A percentile compares a stretch with the other conserved stretches of the same genome.
phyloP scores from a whole-genome alignment of 768 basidiomycete genomes.

The Rhodotorula paludigena region DNA sequence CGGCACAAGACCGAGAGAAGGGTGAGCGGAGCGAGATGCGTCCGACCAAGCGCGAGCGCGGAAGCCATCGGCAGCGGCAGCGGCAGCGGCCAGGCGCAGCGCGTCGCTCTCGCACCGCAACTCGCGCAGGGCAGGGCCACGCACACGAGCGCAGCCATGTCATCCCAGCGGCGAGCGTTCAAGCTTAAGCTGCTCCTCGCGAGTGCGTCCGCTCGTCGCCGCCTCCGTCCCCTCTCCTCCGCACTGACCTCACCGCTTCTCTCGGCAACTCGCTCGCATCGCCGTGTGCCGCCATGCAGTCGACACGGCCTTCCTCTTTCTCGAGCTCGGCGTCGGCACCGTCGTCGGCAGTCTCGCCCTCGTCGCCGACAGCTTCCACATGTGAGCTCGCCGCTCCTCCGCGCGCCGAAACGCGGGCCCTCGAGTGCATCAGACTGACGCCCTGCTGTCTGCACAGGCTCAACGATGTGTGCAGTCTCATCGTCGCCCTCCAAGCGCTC shows the following conservation, averaged over 20 bases:
- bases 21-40: no score
- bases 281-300: constrained; percentile 51
- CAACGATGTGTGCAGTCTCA: constrained; percentile 80
- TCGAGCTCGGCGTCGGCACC: constrained; percentile 75
- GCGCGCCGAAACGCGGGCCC: no score
- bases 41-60: no score
- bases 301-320: constrained; percentile 75
- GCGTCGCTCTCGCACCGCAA: no score
- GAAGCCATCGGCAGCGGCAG: no score
- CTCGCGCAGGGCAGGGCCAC: background rate
- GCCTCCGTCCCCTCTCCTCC: background rate
- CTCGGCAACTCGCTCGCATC: constrained; percentile 51
- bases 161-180: constrained; percentile 27
- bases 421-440: background rate
- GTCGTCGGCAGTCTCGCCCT: constrained; percentile 49
- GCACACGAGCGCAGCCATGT: background rate
- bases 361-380: constrained; percentile 95
- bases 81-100: no score
- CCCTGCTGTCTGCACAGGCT: constrained; percentile 38
- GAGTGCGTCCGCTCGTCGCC: no score
- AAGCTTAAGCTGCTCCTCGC: constrained; percentile 36
- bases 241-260: background rate
- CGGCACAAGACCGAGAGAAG: no score
- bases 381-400: constrained; percentile 54
- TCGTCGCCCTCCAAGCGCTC: constrained; percentile 93